These are phyloP conservation scores for Colletotrichum gloeosporioides DNA, from an alignment of 2,329 filamentous ascomycete genomes.

Conservation along the genomic window DNA sequence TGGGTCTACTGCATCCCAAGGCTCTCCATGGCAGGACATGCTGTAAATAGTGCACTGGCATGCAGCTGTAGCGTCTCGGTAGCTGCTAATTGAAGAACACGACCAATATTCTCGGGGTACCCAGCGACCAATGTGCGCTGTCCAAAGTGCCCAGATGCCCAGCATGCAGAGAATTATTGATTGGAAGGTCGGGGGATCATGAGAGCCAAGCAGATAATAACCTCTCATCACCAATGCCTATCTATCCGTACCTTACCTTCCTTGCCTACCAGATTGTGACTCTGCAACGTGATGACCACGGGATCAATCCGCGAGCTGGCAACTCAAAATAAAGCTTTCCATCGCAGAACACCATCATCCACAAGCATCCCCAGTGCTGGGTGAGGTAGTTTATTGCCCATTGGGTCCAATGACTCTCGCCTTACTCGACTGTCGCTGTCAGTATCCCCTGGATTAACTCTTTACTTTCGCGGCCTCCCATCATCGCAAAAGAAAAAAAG, in stretches of 20 bases:
- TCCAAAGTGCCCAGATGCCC: background rate
- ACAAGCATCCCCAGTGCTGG: background rate
- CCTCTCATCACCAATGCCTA: background rate
- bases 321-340: background rate
- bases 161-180: background rate
- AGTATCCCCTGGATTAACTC: background rate
- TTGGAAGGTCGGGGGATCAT: background rate
- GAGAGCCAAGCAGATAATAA: background rate
- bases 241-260: background rate
- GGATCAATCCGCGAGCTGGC: background rate
- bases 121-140: background rate
- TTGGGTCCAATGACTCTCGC: background rate
- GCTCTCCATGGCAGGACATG: background rate
- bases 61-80: background rate
- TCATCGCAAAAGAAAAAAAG: background rate
- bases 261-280: background rate
- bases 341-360: background rate
- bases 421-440: background rate
- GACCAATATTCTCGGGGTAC: background rate
- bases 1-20: background rate
- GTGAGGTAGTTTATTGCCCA: background rate
- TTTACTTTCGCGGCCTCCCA: background rate
- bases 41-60: background rate
- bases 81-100: background rate
- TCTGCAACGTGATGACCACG: background rate